A percentile compares a stretch with the other conserved stretches of the same genome.
Evolutionary conservation across 352 stramenopile genomes (phyloP).

Genomic region (Globisporangium mamillatum): DNA sequence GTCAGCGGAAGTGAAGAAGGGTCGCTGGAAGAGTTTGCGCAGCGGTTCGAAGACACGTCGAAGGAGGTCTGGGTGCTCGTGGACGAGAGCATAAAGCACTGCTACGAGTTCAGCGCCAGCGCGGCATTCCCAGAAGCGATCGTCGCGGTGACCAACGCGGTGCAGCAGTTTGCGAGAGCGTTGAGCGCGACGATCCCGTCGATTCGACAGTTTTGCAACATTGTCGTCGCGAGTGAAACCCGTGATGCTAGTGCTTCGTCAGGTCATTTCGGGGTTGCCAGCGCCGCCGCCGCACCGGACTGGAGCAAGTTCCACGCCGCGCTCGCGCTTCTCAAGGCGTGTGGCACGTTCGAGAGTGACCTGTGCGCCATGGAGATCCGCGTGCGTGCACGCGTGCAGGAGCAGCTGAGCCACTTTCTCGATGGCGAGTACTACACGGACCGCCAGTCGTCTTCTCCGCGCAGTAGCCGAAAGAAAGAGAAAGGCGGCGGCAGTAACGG

Average conservation of each 20-base stretch:
- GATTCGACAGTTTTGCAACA: constrained; percentile 44
- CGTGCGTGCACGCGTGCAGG: constrained; percentile 47
- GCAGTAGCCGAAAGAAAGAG: constrained; percentile 27
- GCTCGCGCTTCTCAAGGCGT: constrained; percentile 58
- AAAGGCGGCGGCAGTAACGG: background rate
- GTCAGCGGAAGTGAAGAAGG: constrained; percentile 18
- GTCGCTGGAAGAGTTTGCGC: constrained; percentile 51
- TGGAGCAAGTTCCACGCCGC: constrained; percentile 76
- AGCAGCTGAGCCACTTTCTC: constrained; percentile 50
- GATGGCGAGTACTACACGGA: constrained; percentile 3
- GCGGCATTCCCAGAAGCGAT: constrained; percentile 60
- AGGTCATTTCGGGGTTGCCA: background rate
- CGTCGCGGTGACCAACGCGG: constrained; percentile 32
- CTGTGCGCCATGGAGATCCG: constrained; percentile 46
- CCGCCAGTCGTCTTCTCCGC: constrained; percentile 30
- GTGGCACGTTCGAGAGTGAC: constrained; percentile 48
- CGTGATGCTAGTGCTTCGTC: background rate
- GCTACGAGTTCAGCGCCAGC: constrained; percentile 57
- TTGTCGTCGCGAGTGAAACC: constrained; percentile 14
- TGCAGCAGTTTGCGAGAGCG: constrained; percentile 47
- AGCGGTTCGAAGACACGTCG: constrained; percentile 55
- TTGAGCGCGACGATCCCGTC: constrained; percentile 36
- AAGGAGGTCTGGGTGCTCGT: constrained; percentile 35
- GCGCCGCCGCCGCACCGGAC: constrained; percentile 26
- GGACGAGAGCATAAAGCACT: constrained; percentile 52